Conservation (phyloP, 305 asterid species). For the Solanum chacoense region DNA sequence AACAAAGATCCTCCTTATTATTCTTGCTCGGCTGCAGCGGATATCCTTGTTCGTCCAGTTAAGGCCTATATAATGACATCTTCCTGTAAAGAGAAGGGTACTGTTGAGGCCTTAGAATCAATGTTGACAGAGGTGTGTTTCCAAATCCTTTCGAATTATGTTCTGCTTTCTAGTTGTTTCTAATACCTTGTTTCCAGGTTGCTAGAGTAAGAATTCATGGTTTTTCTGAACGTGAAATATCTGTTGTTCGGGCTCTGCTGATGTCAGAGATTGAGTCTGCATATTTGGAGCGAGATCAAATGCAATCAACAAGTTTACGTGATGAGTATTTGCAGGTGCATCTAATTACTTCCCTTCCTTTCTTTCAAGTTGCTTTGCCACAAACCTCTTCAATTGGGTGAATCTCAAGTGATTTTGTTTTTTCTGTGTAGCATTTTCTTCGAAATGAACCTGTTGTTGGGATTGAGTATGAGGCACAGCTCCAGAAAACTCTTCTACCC, state of each 20-base stretch:
- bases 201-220: slow-evolving; percentile 84
- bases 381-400: not conserved
- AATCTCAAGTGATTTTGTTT: not conserved
- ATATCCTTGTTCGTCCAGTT: slow-evolving; percentile 66
- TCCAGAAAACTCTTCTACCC: slow-evolving; percentile 82
- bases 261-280: slow-evolving; percentile 96
- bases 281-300: slow-evolving; percentile 83
- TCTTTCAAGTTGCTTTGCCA: not conserved
- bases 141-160: slow-evolving; percentile 1
- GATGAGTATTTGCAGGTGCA: slow-evolving; percentile 84
- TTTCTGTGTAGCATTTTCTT: slow-evolving; percentile 65
- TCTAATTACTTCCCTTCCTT: slow-evolving; percentile 2
- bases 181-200: slow-evolving; percentile 54
- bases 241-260: slow-evolving; percentile 62
- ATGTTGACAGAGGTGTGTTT: slow-evolving; percentile 80
- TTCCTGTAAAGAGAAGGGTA: slow-evolving; percentile 86
- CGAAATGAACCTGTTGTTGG: slow-evolving; percentile 94
- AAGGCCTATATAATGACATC: slow-evolving; percentile 90
- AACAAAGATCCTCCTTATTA: slow-evolving; percentile 81
- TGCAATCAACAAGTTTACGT: slow-evolving; percentile 73
- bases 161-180: slow-evolving; percentile 17
- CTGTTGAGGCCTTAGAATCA: slow-evolving; percentile 69
- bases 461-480: slow-evolving; percentile 83
- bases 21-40: slow-evolving; percentile 92
- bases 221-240: slow-evolving; percentile 87